A percentile compares a stretch with the other conserved stretches of the same genome.
phyloP scores from a whole-genome alignment of 2,329 filamentous ascomycete genomes.

The Fusarium humuli region DNA sequence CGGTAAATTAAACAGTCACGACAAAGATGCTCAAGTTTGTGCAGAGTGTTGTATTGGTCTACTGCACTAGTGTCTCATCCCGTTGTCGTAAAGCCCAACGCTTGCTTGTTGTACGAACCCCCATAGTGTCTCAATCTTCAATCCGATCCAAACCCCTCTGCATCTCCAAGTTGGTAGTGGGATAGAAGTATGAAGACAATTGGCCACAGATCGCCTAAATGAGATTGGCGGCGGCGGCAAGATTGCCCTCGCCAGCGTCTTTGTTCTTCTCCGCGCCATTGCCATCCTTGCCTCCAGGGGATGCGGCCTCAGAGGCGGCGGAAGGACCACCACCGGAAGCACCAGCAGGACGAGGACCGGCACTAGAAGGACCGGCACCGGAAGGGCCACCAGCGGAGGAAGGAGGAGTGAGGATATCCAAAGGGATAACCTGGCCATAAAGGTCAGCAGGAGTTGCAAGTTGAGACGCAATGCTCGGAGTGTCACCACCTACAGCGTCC shows the following conservation, averaged over 20 bases:
- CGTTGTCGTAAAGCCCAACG: not conserved
- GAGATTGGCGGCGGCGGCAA: not conserved
- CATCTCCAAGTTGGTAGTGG: no score
- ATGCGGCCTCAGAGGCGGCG: no score
- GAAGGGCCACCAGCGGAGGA: not conserved
- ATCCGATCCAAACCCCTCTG: no score
- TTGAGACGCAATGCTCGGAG: not conserved
- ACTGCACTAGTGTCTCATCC: not conserved
- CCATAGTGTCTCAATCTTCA: no score
- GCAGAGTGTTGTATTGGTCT: constrained; percentile 11
- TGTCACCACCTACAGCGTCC: not conserved
- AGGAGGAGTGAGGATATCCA: not conserved
- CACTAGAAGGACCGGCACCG: not conserved
- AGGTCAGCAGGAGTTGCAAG: not conserved
- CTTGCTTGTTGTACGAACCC: not conserved
- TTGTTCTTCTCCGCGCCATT: no score
- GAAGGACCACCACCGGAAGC: not conserved
- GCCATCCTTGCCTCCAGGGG: no score
- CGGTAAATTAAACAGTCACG: constrained; percentile 3
- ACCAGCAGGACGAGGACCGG: no score
- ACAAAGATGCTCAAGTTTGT: constrained; percentile 7
- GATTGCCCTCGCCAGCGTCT: not conserved
- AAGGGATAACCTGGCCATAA: not conserved
- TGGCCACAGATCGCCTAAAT: not conserved
- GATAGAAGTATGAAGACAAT: not conserved